A percentile compares a stretch with the other conserved stretches of the same genome.
phyloP scores from a whole-genome alignment of 2,329 filamentous ascomycete species.

The Calonectria hawksworthii region DNA sequence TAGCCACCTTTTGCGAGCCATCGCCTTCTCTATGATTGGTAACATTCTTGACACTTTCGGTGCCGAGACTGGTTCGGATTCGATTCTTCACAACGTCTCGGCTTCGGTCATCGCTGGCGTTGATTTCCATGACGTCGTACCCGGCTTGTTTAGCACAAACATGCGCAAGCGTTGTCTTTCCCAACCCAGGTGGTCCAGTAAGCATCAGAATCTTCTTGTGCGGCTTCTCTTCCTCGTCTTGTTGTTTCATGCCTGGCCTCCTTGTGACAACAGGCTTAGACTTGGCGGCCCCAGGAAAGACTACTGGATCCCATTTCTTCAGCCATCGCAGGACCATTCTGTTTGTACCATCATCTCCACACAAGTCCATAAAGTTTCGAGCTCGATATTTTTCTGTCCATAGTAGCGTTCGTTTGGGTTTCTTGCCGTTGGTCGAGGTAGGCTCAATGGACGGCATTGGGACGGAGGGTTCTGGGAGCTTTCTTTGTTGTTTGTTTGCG shows the following conservation, averaged over 20 bases:
- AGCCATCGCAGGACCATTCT: constrained; percentile 92
- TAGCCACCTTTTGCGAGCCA: constrained; percentile 76
- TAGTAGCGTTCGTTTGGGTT: constrained; percentile 70
- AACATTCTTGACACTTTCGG: constrained; percentile 89
- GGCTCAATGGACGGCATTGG: constrained; percentile 61
- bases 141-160: constrained; percentile 96
- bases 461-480: constrained; percentile 45
- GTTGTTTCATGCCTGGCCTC: constrained; percentile 57
- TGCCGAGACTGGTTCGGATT: constrained; percentile 92
- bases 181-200: constrained; percentile 91
- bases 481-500: constrained; percentile 51
- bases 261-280: constrained; percentile 63
- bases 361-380: constrained; percentile 89
- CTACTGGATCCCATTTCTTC: constrained; percentile 92
- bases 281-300: constrained; percentile 84
- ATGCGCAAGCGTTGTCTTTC: constrained; percentile 96
- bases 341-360: constrained; percentile 95
- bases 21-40: constrained; percentile 71
- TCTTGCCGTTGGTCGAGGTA: constrained; percentile 49
- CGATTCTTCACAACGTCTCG: constrained; percentile 89
- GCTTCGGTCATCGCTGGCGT: constrained; percentile 96
- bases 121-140: constrained; percentile 97
- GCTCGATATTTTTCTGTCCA: constrained; percentile 99
- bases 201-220: constrained; percentile 92
- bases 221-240: constrained; percentile 77